A percentile compares a stretch with the other conserved stretches of the same genome.
Conservation (phyloP, 176 grass and related monocot genomes). For the Elaeis guineensis region DNA sequence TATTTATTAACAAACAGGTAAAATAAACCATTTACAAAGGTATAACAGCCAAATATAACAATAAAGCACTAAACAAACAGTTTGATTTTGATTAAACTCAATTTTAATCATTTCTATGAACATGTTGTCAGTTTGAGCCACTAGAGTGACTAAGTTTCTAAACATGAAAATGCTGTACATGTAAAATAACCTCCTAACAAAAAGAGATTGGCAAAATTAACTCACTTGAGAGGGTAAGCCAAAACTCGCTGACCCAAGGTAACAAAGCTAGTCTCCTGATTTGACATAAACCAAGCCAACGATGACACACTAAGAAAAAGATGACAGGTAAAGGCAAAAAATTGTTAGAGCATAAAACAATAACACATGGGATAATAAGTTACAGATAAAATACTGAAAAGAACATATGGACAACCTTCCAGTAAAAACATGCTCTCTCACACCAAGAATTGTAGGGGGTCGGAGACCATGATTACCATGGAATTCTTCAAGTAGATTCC, state of each 20-base stretch:
- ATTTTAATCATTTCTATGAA: too few species aligned
- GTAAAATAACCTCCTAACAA: not conserved
- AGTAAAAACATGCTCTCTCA: constrained; percentile 94
- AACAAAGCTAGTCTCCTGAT: constrained; percentile 97
- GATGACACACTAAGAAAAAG: constrained; percentile 71
- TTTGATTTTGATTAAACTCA: too few species aligned
- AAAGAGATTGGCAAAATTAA: constrained; percentile 1
- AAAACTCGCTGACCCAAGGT: constrained; percentile 97
- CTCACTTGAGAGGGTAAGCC: constrained; percentile 83
- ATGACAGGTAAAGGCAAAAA: constrained; percentile 8
- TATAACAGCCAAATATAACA: too few species aligned
- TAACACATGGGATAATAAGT: constrained; percentile 11
- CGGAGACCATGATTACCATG: constrained; percentile 55
- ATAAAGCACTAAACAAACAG: too few species aligned
- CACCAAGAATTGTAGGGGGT: constrained; percentile 78
- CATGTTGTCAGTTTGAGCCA: too few species aligned
- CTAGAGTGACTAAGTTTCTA: too few species aligned
- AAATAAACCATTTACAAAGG: too few species aligned
- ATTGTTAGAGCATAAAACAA: too few species aligned
- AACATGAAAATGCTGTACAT: too few species aligned
- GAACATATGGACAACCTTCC: constrained; percentile 56
- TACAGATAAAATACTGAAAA: constrained; percentile 14
- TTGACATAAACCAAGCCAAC: constrained; percentile 92
- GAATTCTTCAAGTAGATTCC: constrained; percentile 97
- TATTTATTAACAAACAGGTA: too few species aligned